Evolutionary conservation across 192 early-diverging fungal species (phyloP).

Genomic region (Phlyctochytrium planicorne): DNA sequence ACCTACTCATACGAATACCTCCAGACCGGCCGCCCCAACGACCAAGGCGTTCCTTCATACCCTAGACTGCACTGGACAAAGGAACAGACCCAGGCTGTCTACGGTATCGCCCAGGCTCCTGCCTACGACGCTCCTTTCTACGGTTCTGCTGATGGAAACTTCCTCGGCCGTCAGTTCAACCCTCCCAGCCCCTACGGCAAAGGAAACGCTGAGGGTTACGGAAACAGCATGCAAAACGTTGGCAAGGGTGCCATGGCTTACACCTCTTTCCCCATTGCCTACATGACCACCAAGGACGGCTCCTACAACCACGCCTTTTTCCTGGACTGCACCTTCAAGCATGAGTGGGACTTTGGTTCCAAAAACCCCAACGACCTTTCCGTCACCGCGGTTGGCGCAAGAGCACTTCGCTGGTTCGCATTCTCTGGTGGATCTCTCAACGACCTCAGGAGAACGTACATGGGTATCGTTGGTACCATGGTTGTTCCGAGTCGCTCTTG

Average conservation of each 20-base stretch:
- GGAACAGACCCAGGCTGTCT: constrained; percentile 15
- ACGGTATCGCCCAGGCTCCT: constrained; percentile 15
- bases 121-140: constrained; percentile 15
- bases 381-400: constrained; percentile 2
- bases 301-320: constrained; percentile 15
- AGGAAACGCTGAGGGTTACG: constrained; percentile 4
- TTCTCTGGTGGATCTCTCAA: constrained; percentile 9
- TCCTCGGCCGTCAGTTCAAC: constrained; percentile 12
- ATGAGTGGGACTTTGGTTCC: constrained; percentile 15
- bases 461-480: constrained; percentile 14
- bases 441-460: constrained; percentile 9
- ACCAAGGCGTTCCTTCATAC: neutral
- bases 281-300: neutral
- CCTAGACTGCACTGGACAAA: constrained; percentile 11
- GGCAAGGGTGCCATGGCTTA: constrained; percentile 6
- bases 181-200: neutral
- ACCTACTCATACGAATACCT: constrained; percentile 16
- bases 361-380: neutral
- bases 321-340: constrained; percentile 15
- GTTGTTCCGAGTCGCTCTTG: constrained; percentile 4
- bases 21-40: neutral
- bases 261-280: constrained; percentile 15
- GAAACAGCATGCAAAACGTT: constrained; percentile 20
- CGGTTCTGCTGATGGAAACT: constrained; percentile 23
- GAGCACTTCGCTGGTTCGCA: constrained; percentile 15